Percentiles rank a stretch among this genome's conserved stretches.
phyloP scores from a whole-genome alignment of 2,329 filamentous ascomycete species.

The Chaetomium sp. region DNA sequence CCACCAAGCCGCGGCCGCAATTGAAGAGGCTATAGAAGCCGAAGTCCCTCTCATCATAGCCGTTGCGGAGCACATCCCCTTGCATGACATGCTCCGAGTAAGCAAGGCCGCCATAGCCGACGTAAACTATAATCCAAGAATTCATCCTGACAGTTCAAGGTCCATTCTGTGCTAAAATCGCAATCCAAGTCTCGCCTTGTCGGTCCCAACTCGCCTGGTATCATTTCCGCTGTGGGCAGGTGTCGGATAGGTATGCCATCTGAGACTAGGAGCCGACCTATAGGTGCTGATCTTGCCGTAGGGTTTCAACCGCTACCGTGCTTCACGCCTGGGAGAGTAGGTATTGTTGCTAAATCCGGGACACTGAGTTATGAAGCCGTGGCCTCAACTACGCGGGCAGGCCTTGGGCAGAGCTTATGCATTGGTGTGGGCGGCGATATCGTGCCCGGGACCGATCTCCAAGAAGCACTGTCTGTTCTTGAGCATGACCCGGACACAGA shows the following conservation, averaged over 20 bases:
- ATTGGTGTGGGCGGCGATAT: constrained; percentile 79
- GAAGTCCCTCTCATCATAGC: constrained; percentile 77
- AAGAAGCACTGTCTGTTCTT: constrained; percentile 69
- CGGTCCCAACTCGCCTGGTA: constrained; percentile 79
- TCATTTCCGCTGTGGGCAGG: constrained; percentile 74
- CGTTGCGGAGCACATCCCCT: constrained; percentile 77
- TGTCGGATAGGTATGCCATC: constrained; percentile 51
- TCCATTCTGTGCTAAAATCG: constrained; percentile 68
- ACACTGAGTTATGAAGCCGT: constrained; percentile 81
- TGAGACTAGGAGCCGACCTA: not conserved
- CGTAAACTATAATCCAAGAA: not conserved
- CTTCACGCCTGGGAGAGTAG: constrained; percentile 70
- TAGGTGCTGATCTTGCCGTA: constrained; percentile 37
- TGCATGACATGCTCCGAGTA: constrained; percentile 72
- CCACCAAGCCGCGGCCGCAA: constrained; percentile 70
- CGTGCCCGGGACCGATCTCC: constrained; percentile 72
- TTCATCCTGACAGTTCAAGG: constrained; percentile 32
- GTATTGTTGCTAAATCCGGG: constrained; percentile 78
- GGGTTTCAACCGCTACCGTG: constrained; percentile 77
- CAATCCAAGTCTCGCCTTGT: constrained; percentile 73
- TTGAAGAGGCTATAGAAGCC: constrained; percentile 78
- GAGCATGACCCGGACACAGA: constrained; percentile 68
- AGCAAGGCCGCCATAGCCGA: constrained; percentile 2
- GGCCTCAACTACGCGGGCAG: constrained; percentile 71
- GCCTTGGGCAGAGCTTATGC: constrained; percentile 74